These are phyloP conservation scores for Ceratocystis ficicola DNA, from an alignment of 2,329 filamentous ascomycete genomes.

Conservation along the genomic window DNA sequence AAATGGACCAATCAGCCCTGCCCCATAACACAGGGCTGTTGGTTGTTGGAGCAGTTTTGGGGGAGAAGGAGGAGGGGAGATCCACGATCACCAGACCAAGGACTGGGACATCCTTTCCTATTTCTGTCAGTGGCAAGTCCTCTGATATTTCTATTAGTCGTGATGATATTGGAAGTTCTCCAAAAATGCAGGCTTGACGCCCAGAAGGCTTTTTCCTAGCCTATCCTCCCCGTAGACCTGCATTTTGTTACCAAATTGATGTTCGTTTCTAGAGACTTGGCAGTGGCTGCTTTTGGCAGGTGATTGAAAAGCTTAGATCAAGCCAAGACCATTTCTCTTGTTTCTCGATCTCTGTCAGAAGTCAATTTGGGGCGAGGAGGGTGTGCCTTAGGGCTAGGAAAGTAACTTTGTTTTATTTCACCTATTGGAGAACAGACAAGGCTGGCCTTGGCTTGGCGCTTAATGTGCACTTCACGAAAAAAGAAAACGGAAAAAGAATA, in stretches of 20 bases:
- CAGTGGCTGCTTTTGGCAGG: slow-evolving; percentile 1
- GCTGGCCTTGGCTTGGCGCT: neutral
- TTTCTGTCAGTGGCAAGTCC: neutral
- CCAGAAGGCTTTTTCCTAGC: neutral
- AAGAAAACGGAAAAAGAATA: no score
- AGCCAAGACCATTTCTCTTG: neutral
- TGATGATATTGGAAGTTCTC: neutral
- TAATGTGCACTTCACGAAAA: no score
- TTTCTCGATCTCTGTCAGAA: slow-evolving; percentile 9
- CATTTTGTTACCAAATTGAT: neutral
- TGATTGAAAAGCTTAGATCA: slow-evolving; percentile 10
- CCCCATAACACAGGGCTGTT: neutral
- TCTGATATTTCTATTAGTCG: slow-evolving; percentile 3
- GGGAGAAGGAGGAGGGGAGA: neutral
- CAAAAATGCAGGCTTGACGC: neutral
- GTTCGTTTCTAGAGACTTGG: neutral
- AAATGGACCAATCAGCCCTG: neutral
- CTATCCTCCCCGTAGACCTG: neutral
- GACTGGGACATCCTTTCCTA: neutral
- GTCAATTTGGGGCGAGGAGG: neutral
- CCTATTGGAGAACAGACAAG: neutral
- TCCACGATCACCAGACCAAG: neutral
- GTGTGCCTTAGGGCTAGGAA: neutral
- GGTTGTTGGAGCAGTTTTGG: neutral
- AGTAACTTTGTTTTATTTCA: neutral